Evolutionary conservation across 805 yeast species (phyloP).

Genomic region (Starmerella vaccinii): DNA sequence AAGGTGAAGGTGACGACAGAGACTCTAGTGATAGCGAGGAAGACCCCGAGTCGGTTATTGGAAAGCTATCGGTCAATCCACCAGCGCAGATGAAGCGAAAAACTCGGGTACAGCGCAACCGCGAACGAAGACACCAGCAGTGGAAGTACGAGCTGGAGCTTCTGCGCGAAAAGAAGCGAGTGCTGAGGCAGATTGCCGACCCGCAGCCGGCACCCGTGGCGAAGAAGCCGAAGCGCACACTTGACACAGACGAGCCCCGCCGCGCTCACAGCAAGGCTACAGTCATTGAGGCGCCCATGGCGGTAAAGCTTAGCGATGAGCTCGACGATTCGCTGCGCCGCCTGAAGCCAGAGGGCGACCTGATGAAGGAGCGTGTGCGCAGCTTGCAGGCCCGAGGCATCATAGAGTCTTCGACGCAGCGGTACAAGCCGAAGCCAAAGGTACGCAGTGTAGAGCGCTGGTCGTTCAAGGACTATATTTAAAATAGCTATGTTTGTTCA

Average conservation of each 20-base stretch:
- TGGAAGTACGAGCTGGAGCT: constrained; percentile 48
- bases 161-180: constrained; percentile 19
- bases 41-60: constrained; percentile 26
- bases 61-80: constrained; percentile 54
- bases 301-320: constrained; percentile 83
- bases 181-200: constrained; percentile 7
- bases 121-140: constrained; percentile 50
- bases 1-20: constrained; percentile 20
- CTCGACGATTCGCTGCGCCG: constrained; percentile 73
- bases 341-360: constrained; percentile 82
- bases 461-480: constrained; percentile 71
- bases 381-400: constrained; percentile 75
- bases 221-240: constrained; percentile 16
- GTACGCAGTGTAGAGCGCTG: constrained; percentile 81
- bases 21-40: constrained; percentile 29
- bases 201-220: constrained; percentile 9
- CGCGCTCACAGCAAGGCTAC: constrained; percentile 37
- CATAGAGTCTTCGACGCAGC: constrained; percentile 72
- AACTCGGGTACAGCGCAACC: constrained; percentile 68
- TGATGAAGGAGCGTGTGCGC: constrained; percentile 71
- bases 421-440: constrained; percentile 46
- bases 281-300: constrained; percentile 41
- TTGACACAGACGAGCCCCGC: constrained; percentile 23
- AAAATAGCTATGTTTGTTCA: not conserved
- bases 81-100: constrained; percentile 61